A percentile compares a stretch with the other conserved stretches of the same genome.
Evolutionary conservation across 2,329 filamentous ascomycete species (phyloP).

Genomic region (Xylariales sp.): DNA sequence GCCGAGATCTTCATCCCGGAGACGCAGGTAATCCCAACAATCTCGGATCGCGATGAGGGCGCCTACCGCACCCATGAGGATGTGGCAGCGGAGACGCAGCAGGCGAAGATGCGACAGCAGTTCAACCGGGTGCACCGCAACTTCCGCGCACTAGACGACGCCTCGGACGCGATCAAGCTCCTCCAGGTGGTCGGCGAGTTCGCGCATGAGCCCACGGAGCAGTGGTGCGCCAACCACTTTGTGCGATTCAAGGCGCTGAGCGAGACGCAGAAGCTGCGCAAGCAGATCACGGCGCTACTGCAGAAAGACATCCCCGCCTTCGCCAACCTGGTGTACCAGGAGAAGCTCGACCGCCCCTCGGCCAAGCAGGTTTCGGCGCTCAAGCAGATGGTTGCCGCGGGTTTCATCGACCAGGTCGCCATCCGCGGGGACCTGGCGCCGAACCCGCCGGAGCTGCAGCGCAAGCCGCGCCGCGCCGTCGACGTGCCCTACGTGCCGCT

Average conservation of each 20-base stretch:
- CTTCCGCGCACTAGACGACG: constrained; percentile 77
- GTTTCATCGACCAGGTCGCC: constrained; percentile 91
- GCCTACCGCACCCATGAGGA: constrained; percentile 59
- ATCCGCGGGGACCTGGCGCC: constrained; percentile 86
- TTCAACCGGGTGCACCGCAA: constrained; percentile 71
- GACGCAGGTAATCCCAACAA: constrained; percentile 64
- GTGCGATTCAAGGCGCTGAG: constrained; percentile 82
- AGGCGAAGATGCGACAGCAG: constrained; percentile 56
- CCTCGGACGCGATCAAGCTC: constrained; percentile 84
- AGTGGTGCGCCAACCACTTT: constrained; percentile 80
- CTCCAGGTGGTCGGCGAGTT: constrained; percentile 87
- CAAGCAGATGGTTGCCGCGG: constrained; percentile 87
- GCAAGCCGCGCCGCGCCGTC: constrained; percentile 78
- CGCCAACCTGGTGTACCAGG: constrained; percentile 50
- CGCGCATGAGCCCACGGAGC: constrained; percentile 65
- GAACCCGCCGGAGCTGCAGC: constrained; percentile 58
- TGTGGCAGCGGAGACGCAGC: constrained; percentile 65
- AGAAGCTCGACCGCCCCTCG: constrained; percentile 54
- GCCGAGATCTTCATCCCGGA: constrained; percentile 85
- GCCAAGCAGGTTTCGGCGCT: constrained; percentile 71
- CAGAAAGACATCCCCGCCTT: constrained; percentile 67
- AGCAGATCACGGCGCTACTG: constrained; percentile 78
- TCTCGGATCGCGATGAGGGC: constrained; percentile 36
- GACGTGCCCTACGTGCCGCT: constrained; percentile 90
- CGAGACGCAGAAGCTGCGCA: constrained; percentile 78